Evolutionary conservation across 2,329 filamentous ascomycete species (phyloP).

Genomic region (Monosporascus sp.): DNA sequence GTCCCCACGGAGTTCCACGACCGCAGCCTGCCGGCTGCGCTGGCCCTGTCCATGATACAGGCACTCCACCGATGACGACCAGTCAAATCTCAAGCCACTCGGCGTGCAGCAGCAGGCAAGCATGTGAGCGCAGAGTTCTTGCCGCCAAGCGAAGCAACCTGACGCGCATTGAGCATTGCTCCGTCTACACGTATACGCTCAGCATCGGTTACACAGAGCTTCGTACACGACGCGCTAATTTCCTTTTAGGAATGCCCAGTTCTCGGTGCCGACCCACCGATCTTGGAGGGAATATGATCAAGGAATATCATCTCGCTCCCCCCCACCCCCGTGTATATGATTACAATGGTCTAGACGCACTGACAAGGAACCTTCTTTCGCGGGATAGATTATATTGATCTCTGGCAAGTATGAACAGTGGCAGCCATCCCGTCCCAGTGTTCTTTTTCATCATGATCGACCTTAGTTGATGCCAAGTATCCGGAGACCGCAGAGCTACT

Average conservation of each 20-base stretch:
- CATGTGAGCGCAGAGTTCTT: neutral
- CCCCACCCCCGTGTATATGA: neutral
- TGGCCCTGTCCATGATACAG: neutral
- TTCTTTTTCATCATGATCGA: neutral
- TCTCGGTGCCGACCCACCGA: neutral
- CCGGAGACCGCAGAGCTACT: neutral
- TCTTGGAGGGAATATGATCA: neutral
- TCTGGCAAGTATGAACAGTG: neutral
- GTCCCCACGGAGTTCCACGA: too few relatives aligned
- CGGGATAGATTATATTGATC: neutral
- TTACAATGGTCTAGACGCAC: neutral
- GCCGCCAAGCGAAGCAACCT: neutral
- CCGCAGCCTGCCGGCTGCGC: too few relatives aligned
- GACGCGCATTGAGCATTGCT: neutral
- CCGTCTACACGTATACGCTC: neutral
- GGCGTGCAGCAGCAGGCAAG: neutral
- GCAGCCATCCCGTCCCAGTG: neutral
- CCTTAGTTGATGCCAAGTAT: neutral
- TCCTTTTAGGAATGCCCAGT: neutral
- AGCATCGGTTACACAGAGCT: neutral
- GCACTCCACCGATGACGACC: neutral
- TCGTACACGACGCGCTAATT: neutral
- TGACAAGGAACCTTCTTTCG: neutral
- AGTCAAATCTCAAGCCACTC: neutral
- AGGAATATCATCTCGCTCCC: neutral